Evolutionary conservation across 177 flowering plant genomes (phyloP).

Genomic region (Vitis hybrid): DNA sequence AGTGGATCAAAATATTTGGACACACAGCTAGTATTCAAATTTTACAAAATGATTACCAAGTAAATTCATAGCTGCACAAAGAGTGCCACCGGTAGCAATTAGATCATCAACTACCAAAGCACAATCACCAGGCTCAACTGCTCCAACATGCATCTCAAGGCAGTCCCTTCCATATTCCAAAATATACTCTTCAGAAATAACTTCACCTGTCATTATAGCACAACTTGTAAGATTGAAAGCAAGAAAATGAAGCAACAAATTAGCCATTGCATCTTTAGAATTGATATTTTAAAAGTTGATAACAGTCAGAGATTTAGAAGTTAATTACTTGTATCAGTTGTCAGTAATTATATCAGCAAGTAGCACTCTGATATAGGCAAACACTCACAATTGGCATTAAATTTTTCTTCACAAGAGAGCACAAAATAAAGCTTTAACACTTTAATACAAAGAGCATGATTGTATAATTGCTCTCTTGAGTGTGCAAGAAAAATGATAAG

Average conservation of each 20-base stretch:
- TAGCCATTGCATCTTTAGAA: background rate
- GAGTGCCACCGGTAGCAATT: constrained; percentile 94
- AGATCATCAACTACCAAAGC: constrained; percentile 93
- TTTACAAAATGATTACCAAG: constrained; percentile 43
- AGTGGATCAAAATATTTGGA: no score
- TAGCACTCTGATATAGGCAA: no score
- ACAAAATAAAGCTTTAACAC: background rate
- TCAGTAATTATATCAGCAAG: no score
- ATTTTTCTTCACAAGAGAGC: background rate
- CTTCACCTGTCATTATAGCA: constrained; percentile 53
- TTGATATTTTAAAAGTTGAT: background rate
- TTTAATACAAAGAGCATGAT: background rate
- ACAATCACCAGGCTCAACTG: constrained; percentile 72
- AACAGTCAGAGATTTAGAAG: background rate
- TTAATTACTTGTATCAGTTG: no score
- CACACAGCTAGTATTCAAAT: background rate
- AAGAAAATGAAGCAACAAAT: no score
- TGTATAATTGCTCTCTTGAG: background rate
- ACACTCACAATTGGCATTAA: no score
- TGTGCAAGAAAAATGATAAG: constrained; percentile 1
- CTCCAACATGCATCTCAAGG: constrained; percentile 94
- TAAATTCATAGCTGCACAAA: constrained; percentile 85
- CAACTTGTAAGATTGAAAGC: background rate
- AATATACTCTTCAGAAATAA: constrained; percentile 74
- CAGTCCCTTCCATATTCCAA: constrained; percentile 95